Evolutionary conservation across 805 yeast species (phyloP).

Genomic region (Candida morakotiae): DNA sequence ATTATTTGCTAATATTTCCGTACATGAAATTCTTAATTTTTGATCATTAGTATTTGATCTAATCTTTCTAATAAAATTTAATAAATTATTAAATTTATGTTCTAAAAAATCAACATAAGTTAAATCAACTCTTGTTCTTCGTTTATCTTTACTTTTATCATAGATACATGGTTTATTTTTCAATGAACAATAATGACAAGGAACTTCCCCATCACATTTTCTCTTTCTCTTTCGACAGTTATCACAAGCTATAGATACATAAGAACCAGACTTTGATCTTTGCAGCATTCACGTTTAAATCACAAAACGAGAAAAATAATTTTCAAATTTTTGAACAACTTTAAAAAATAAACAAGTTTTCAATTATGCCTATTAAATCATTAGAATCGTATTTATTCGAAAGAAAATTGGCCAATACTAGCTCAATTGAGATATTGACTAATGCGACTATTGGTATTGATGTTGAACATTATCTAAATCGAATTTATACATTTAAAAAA

Average conservation of each 20-base stretch:
- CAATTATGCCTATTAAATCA: conserved; percentile 50
- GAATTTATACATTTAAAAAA: conserved; percentile 56
- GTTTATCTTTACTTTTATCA: background rate
- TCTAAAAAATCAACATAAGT: background rate
- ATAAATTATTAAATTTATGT: background rate
- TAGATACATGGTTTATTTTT: background rate
- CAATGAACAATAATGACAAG: background rate
- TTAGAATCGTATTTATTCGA: conserved; percentile 70
- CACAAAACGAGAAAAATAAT: too few relatives aligned
- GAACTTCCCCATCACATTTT: background rate
- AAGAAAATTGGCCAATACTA: conserved; percentile 53
- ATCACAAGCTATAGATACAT: background rate
- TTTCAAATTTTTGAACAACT: too few relatives aligned
- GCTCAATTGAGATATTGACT: conserved; percentile 60
- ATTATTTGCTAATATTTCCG: background rate
- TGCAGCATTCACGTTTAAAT: background rate
- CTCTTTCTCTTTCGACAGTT: background rate
- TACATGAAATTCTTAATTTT: background rate
- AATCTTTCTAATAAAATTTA: background rate
- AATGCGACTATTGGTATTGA: conserved; percentile 79
- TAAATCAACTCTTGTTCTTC: background rate
- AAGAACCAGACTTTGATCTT: background rate
- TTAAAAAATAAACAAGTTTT: too few relatives aligned
- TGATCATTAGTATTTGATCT: background rate
- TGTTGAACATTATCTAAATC: conserved; percentile 70